Base-by-base conservation (phyloP, 1,284 basidiomycete species). In the Paramarasmius palmivorus region DNA sequence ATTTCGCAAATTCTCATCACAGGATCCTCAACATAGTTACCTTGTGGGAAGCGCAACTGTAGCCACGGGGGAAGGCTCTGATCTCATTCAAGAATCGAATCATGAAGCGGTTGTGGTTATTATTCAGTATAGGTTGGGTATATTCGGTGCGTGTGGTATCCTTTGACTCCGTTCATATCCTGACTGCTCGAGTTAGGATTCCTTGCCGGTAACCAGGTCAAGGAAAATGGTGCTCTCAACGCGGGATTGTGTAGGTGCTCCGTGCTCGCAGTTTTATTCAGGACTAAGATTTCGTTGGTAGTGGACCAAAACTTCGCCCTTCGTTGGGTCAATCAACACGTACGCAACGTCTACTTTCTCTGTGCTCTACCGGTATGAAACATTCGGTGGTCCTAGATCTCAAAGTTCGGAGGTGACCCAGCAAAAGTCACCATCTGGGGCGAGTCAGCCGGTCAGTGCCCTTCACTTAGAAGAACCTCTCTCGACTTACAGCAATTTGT, bases 391-490 rank as follows among this genome's bases (percentile, higher is more conserved):
- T 39, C 62, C 58, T 2, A 60, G 53, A 44, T 49, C 32, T 23
- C 58, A 10, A 60, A 62, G 26, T 68, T 69, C 45, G 66, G 67
- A 3, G 71, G 71, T 5, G 67, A 72, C 50, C 62, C 65, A 2
- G 47, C 51, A 8, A 64, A 63, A 46, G 69, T 72, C 9, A 70
- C 67, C 0, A 67, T 72, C 9, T 69, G 66, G 64, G 68, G 70
- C 1, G 56, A 68, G 54, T 67, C 65, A 45, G 67, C 69, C n/a
- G n/a, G n/a, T n/a, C n/a, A n/a, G n/a, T n/a, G n/a, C n/a, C n/a
- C n/a, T n/a, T n/a, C n/a, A n/a, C n/a, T n/a, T n/a, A n/a, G n/a
- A n/a, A n/a, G n/a, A n/a, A n/a, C n/a, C n/a, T n/a, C n/a, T n/a
- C n/a, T n/a, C n/a, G n/a, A n/a, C n/a, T n/a, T n/a, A n/a, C n/a